These are phyloP conservation scores for Pseudogymnoascus sp. DNA, from an alignment of 2,329 filamentous ascomycete genomes.

Conservation along the genomic window DNA sequence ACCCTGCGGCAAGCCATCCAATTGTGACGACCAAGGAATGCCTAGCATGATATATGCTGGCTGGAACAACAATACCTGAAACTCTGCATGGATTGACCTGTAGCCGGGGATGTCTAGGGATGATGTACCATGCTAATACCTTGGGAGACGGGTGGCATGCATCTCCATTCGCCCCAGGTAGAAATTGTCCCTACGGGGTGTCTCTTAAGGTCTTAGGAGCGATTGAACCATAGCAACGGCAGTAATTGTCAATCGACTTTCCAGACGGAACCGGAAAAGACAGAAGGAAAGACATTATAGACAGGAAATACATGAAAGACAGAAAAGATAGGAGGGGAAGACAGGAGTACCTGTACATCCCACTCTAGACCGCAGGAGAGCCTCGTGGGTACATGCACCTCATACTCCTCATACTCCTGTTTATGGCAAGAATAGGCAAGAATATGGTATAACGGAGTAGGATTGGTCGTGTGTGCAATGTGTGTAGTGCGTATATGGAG, in stretches of 20 bases:
- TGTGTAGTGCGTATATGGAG: neutral
- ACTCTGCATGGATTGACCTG: slow-evolving; percentile 14
- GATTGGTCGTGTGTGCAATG: neutral
- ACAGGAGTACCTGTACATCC: neutral
- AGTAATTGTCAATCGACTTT: neutral
- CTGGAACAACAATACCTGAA: slow-evolving; percentile 8
- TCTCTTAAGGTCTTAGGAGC: neutral
- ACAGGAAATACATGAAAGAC: neutral
- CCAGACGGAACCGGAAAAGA: neutral
- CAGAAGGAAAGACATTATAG: neutral
- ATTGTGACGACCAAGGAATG: slow-evolving; percentile 7
- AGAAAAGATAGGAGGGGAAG: neutral
- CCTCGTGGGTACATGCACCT: slow-evolving; percentile 6
- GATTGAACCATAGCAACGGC: neutral
- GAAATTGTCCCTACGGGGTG: neutral
- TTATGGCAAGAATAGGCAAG: no score
- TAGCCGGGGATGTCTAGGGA: slow-evolving; percentile 19
- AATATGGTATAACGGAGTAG: neutral
- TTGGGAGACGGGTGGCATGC: slow-evolving; percentile 15
- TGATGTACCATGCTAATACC: no score
- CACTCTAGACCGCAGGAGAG: neutral
- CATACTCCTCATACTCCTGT: neutral
- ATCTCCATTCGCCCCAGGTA: neutral
- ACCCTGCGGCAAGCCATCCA: slow-evolving; percentile 8
- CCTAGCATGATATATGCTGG: slow-evolving; percentile 2